Conservation (phyloP, 2,329 filamentous ascomycete genomes). For the Trichophaea hybrida region DNA sequence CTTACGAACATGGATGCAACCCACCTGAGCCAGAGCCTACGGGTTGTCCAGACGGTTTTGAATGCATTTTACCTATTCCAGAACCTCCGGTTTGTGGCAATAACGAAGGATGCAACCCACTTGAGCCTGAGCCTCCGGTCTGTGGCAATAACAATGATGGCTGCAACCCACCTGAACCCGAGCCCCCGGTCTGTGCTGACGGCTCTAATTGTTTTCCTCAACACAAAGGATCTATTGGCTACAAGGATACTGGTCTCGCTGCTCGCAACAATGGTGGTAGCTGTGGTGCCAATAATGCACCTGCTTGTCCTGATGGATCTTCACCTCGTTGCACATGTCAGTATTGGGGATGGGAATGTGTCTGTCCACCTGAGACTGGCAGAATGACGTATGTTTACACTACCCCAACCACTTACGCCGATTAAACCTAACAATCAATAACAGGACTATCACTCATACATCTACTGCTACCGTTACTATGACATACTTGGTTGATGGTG, state of each 20-base stretch:
- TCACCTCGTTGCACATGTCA: not conserved
- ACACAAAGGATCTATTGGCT: not conserved
- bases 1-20: not conserved
- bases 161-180: not conserved
- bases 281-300: not conserved
- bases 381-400: not conserved
- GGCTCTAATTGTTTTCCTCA: not conserved
- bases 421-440: not conserved
- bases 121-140: not conserved
- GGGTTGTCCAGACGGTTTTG: no score
- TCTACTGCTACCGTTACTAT: not conserved
- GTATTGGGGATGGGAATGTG: not conserved
- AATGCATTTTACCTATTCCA: not conserved
- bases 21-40: not conserved
- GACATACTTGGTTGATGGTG: not conserved
- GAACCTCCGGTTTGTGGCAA: not conserved
- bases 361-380: not conserved
- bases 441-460: not conserved
- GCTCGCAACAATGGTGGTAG: not conserved
- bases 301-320: not conserved
- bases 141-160: not conserved
- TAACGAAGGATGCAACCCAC: not conserved
- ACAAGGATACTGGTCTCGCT: not conserved
- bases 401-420: not conserved
- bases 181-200: not conserved